Base-by-base conservation (phyloP, 1,139 yeast species). In the Meyerozyma athensensis region DNA sequence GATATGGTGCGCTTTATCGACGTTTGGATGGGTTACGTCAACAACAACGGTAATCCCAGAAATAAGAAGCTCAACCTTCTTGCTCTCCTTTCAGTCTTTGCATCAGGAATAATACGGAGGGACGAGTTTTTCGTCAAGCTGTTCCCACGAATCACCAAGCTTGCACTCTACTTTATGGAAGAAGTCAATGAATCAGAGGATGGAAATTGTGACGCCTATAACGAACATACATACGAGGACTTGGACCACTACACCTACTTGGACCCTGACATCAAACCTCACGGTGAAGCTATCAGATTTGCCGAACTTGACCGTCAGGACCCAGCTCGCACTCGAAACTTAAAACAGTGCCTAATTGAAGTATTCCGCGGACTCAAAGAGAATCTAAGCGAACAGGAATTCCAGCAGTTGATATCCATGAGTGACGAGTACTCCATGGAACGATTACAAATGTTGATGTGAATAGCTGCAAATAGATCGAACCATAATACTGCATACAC, bases 191-290 rank as follows among this genome's bases (percentile, higher is more conserved):
- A 86, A 48, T 58, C 67, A 6, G 59, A 51, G 10, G 63, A 65
- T 12, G 90, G 90, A 0, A 77, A 72, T 37, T 78, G 86, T 48
- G 77, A 71, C 36, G 74, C 69, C n/a, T 84, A 83, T 50, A 79
- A 77, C 44, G 76, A 77, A 43, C 77, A 76, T 40, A 58, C 69
- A 0, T 78, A 76, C 43, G 81, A 77, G 36, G 75, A 70, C 40
- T 63, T 70, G 20, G 72, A 70, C 45, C 79, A 76, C 42, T 66
- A 65, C 44, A 60, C 71, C 21, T 72, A 69, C 44, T 54, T 70
- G 35, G 72, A 76, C 51, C 63, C 73, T 9, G 62, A 61, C 35
- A 59, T 79, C 43, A 61, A 66, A 47, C 70, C 73, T 34, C 77
- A 76, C 40, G 79, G 82, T 4, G 90, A 83, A 49, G 78, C 74